Conservation (phyloP, 345 rosid genomes). For the Eucalyptus pauciflora region DNA sequence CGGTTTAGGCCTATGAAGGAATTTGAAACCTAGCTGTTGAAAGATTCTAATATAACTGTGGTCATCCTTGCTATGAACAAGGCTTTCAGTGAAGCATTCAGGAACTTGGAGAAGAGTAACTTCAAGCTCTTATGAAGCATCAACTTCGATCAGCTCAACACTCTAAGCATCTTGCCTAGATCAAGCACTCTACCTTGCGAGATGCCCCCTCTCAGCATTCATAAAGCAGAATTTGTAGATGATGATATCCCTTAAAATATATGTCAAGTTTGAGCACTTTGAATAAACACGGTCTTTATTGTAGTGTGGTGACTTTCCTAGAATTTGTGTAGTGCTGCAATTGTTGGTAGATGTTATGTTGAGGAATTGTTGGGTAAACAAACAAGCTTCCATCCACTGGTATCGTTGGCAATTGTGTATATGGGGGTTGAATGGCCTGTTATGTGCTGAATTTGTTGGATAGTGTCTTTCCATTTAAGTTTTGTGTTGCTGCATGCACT, state of each 20-base stretch:
- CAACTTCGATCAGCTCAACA: conserved; percentile 2
- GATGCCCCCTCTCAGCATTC: conserved; percentile 43
- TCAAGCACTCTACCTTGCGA: conserved; percentile 8
- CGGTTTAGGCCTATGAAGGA: conserved; percentile 55
- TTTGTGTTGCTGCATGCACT: too few relatives aligned
- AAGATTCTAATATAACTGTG: conserved; percentile 26
- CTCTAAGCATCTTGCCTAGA: neutral
- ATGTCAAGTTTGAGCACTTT: too few relatives aligned
- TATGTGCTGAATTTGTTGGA: too few relatives aligned
- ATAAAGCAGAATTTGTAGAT: conserved; percentile 74
- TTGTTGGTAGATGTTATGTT: too few relatives aligned
- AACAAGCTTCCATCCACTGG: too few relatives aligned
- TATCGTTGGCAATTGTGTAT: too few relatives aligned
- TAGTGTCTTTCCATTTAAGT: too few relatives aligned
- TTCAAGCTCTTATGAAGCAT: conserved; percentile 33
- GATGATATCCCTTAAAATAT: conserved; percentile 30
- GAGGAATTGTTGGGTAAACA: too few relatives aligned
- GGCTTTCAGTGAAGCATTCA: conserved; percentile 47
- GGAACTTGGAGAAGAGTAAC: conserved; percentile 39
- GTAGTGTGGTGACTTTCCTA: too few relatives aligned
- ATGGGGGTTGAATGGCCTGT: too few relatives aligned
- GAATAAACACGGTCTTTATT: too few relatives aligned
- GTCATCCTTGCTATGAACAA: conserved; percentile 8
- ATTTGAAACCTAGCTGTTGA: conserved; percentile 28
- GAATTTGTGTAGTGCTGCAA: too few relatives aligned